A percentile compares a stretch with the other conserved stretches of the same genome.
Conservation (phyloP, 208 protist genomes). For the Wallacemonas sp. region DNA sequence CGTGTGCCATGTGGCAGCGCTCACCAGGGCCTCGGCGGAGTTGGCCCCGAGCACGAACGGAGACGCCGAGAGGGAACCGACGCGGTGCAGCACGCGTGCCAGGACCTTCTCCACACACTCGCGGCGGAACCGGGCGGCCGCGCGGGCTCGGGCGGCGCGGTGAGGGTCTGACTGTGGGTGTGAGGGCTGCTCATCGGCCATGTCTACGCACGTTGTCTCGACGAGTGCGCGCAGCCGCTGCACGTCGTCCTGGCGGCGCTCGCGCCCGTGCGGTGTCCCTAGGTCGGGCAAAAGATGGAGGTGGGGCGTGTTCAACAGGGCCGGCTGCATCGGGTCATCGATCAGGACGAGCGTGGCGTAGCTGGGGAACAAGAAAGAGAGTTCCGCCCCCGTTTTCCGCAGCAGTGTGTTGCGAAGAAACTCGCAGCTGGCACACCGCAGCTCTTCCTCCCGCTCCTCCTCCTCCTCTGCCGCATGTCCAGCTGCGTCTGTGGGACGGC, state of each 20-base stretch:
- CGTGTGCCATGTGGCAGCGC: slow-evolving; percentile 20
- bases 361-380: background rate
- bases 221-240: background rate
- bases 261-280: too few species aligned
- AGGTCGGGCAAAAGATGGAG: slow-evolving; percentile 6
- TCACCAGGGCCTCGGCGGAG: background rate
- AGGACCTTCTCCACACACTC: background rate
- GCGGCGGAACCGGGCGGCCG: background rate
- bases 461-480: background rate
- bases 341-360: slow-evolving; percentile 5
- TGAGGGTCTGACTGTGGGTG: background rate
- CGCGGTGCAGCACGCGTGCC: slow-evolving; percentile 6
- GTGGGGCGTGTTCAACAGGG: background rate
- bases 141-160: too few species aligned
- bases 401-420: slow-evolving; percentile 8
- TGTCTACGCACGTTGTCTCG: background rate
- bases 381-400: background rate
- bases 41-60: background rate
- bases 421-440: slow-evolving; percentile 16
- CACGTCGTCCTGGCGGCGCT: too few species aligned
- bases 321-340: background rate
- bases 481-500: background rate
- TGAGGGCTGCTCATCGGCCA: background rate
- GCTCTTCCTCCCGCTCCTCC: background rate
- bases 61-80: background rate